Evolutionary conservation across 2,329 filamentous ascomycete species (phyloP), one percentile per base, ranked within the genome.

Genomic region (Monilinia fructigena): DNA sequence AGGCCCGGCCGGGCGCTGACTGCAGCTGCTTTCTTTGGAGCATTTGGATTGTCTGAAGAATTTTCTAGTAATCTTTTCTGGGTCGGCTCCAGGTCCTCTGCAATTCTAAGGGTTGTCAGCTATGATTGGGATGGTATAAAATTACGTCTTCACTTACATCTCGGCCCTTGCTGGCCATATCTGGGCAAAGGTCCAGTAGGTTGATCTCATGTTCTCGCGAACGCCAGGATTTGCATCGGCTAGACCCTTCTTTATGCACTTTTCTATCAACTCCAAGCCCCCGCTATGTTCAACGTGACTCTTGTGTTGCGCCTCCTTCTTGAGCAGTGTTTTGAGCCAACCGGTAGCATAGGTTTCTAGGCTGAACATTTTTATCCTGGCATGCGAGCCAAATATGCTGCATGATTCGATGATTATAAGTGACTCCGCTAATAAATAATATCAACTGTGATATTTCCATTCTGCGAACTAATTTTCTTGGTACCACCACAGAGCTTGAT

Each of bases 351-450:
- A 96, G 1, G 86, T 86, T 86, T 68, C 95, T 87, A 20, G 93
- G 89, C 74, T 95, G 90, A 2, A 93, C 89, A 75, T 97, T 98
- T 81, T 97, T 98, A 80, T 99, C 94, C 76, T 96, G 90, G 69
- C 86, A 90, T 31, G 94, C 93, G 64, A 81, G 80, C 81, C 88
- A 91, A 58, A 98, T 82, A 74, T 98, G 94, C 76, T 96, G 91
- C 82, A 97, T 85, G 69, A 97, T 83, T 38, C 93, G 89, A 68
- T 83, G 81, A 69, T 85, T 93, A 78, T 94, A 98, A 0, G 93
- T 89, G 40, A 90, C 89, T 72, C 89, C 88, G 69, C 87, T 85
- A 70, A 98, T 85, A 63, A 63, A 99, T 88, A 26, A 83, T 86
- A 71, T 95, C 89, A n/a, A 97, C 88, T 0, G 91, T 92, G 20